phyloP scores from a whole-genome alignment of 2,329 filamentous ascomycete genomes.

The Drechslerella dactyloides region DNA sequence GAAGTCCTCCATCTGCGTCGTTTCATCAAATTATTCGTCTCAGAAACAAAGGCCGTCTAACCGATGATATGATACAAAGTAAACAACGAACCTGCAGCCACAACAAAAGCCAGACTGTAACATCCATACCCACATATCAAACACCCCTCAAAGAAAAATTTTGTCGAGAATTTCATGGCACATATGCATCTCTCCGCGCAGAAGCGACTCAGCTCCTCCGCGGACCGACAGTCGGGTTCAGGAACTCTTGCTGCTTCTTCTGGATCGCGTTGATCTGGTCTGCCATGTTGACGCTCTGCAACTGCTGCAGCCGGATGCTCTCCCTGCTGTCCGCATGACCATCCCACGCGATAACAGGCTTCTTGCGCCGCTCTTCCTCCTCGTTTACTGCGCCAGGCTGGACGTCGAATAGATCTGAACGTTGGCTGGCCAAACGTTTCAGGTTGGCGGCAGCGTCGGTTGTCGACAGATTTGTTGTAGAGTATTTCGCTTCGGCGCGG shows the following conservation, averaged over 20 bases:
- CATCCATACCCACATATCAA: background rate
- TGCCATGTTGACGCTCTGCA: slow-evolving; percentile 77
- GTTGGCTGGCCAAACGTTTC: slow-evolving; percentile 89
- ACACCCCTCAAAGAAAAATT: slow-evolving; percentile 23
- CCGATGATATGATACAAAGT: slow-evolving; percentile 45
- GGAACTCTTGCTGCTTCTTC: slow-evolving; percentile 62
- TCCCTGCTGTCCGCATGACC: slow-evolving; percentile 69
- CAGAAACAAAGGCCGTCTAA: background rate
- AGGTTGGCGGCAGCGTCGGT: slow-evolving; percentile 90
- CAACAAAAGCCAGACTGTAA: background rate
- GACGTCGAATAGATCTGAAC: slow-evolving; percentile 82
- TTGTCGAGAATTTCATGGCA: no score
- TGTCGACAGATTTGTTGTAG: slow-evolving; percentile 84
- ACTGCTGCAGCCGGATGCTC: slow-evolving; percentile 63
- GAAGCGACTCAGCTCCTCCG: slow-evolving; percentile 46
- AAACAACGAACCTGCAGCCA: slow-evolving; percentile 15
- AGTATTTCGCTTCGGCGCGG: slow-evolving; percentile 81
- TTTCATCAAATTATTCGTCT: slow-evolving; percentile 11
- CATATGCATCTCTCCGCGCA: no score
- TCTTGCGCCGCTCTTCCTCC: slow-evolving; percentile 70
- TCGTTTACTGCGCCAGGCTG: slow-evolving; percentile 62
- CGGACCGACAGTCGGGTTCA: slow-evolving; percentile 55
- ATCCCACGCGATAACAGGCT: slow-evolving; percentile 68
- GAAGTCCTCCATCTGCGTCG: background rate
- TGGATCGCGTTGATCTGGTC: slow-evolving; percentile 79